Percentiles rank a stretch among this genome's conserved stretches.
These are phyloP conservation scores for Westerdykella aurantiaca DNA, from an alignment of 2,329 filamentous ascomycete genomes.

Conservation along the genomic window DNA sequence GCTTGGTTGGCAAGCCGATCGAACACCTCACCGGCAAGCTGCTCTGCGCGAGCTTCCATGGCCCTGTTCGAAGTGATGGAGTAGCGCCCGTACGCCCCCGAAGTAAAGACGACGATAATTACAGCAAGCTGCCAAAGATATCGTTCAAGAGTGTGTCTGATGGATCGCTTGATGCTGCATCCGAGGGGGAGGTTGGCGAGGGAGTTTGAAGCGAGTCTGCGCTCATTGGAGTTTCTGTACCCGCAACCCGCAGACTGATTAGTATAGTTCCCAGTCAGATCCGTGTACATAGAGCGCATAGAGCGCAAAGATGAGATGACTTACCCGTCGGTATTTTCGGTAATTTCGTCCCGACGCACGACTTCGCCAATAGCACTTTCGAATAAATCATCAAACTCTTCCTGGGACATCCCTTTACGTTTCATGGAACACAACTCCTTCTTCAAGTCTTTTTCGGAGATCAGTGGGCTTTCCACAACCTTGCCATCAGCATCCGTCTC, in stretches of 20 bases:
- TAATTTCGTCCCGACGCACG: conserved; percentile 55
- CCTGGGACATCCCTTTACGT: conserved; percentile 74
- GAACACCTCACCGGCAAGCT: conserved; percentile 76
- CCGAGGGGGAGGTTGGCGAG: conserved; percentile 84
- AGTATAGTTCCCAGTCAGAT: conserved; percentile 51
- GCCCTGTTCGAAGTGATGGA: conserved; percentile 58
- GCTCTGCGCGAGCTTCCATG: conserved; percentile 68
- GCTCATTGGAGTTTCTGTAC: conserved; percentile 65
- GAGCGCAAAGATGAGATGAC: conserved; percentile 24
- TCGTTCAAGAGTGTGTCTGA: conserved; percentile 76
- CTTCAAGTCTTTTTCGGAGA: conserved; percentile 66
- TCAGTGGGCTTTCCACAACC: conserved; percentile 58
- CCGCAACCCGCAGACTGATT: conserved; percentile 73
- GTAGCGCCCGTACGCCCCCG: conserved; percentile 56
- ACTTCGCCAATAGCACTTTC: conserved; percentile 67
- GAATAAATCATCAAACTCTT: conserved; percentile 90
- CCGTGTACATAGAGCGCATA: conserved; percentile 18
- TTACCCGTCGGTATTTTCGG: conserved; percentile 55
- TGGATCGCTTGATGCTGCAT: conserved; percentile 72
- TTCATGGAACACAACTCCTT: conserved; percentile 67
- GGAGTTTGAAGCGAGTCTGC: conserved; percentile 73
- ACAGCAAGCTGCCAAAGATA: conserved; percentile 75
- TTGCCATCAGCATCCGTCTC: conserved; percentile 61
- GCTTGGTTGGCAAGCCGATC: conserved; percentile 79
- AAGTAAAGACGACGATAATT: conserved; percentile 47